These are phyloP conservation scores for California macrophylla DNA, from an alignment of 441 rosid genomes.

Conservation along the genomic window DNA sequence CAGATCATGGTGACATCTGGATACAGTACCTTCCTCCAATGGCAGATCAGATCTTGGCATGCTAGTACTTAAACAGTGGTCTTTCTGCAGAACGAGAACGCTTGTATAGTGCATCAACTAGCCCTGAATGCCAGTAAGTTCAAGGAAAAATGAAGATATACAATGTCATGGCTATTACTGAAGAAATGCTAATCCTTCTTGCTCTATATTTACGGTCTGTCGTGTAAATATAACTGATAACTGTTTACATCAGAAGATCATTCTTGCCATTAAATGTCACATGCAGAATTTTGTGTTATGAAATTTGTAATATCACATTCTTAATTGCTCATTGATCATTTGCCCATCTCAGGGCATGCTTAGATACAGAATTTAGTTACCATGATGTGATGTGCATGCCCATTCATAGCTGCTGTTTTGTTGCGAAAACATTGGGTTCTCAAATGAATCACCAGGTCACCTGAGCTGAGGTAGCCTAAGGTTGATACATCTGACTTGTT, in stretches of 20 bases:
- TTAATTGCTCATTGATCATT: not conserved
- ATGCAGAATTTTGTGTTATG: not conserved
- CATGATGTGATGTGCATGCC: not conserved
- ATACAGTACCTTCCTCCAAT: conserved; percentile 28
- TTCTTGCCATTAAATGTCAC: not conserved
- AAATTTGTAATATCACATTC: not conserved
- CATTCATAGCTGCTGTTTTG: not conserved
- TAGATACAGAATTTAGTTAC: not conserved
- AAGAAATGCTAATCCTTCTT: not conserved
- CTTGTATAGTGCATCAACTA: not conserved
- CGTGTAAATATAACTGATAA: conserved; percentile 5
- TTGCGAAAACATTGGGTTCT: not conserved
- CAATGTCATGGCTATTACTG: not conserved
- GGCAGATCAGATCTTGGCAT: conserved; percentile 26
- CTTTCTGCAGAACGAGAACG: not conserved
- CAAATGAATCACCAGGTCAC: not conserved
- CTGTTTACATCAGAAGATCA: not conserved
- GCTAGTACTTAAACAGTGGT: conserved; percentile 10
- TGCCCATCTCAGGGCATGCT: not conserved
- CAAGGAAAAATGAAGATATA: not conserved
- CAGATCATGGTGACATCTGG: conserved; percentile 24
- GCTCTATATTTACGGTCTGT: not conserved
- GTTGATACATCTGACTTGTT: not conserved
- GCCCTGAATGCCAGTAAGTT: conserved; percentile 8
- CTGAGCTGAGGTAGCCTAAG: not conserved